Evolutionary conservation across 768 basidiomycete genomes (phyloP), one percentile per base, ranked within the genome.

Genomic region (Roridomyces roridus): DNA sequence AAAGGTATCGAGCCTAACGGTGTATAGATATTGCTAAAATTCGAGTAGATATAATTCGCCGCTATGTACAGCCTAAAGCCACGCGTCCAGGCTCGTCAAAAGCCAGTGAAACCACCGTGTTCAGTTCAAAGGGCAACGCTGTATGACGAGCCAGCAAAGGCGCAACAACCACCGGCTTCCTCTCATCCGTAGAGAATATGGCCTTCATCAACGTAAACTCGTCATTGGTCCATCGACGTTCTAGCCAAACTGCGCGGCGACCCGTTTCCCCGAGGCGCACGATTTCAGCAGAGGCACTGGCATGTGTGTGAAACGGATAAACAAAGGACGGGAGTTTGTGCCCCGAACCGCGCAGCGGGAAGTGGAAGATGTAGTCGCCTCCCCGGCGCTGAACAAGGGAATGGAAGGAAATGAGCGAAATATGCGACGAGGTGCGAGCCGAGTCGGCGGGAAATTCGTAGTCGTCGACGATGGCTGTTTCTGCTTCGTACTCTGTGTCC

Each of bases 71-170:
- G 78, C 80, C n/a, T 14, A 85, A 66, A 63, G 73, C 81, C 28
- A 87, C 70, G 26, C 76, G 72, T 28, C 86, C 84, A 3, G 77
- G 71, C 62, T 88, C 86, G 51, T 88, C 84, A 51, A 87, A 84
- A 4, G 77, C 77, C 25, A 87, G 67, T 0, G 77, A 76, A 31
- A 76, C 74, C 51, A 78, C 80, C 25, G 73, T 72, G 23, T 74
- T 69, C 17, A 79, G 74, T 58, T 77, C 74, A 50, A 87, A 85
- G 0, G 85, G 85, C 35, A 86, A 68, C 2, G 79, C 77, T 12
- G 80, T 71, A 59, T 82, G 72, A 10, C 72, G 67, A 0, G 81
- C 80, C 41, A 85, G 68, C 31, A 86, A 68, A 17, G 74, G 68
- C 24, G 71, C 72, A 12, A 78, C 71, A 23, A 54, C 29, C 45